Evolutionary conservation across 192 early-diverging fungal genomes (phyloP), one percentile per base, ranked within the genome.

Genomic region (Coemansia furcata): DNA sequence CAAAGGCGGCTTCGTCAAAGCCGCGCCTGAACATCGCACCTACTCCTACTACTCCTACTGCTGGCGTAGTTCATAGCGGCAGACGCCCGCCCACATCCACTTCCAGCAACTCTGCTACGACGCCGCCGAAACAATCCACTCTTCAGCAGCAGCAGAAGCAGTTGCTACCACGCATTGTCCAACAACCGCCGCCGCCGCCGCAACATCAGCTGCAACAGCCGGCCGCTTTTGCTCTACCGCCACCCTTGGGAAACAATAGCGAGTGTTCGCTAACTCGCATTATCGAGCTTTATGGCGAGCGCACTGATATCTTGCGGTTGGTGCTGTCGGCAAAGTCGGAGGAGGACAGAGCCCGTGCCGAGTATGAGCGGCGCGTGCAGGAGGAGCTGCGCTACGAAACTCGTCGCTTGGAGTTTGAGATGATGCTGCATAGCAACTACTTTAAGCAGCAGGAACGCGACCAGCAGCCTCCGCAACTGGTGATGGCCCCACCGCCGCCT

Each of bases 301-400:
- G 49, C 39, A 72, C 71, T 1, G 80, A 83, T 69, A 54, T 83
- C 21, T 66, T 83, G 32, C 65, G 69, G 19, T 59, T 78, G 57
- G 80, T 83, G 33, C 63, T 83, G 63, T 42, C 76, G 36, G 72
- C 76, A 33, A 83, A 83, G 62, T 69, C 76, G 1, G 80, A 83
- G 46, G 63, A 83, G 54, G 80, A 83, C 65, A 62, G 72, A 30
- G 71, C 80, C 35, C 62, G 72, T 14, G 76, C 76, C 19, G 80
- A 83, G 58, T 69, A 78, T 58, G 80, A 83, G 66, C 66, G 80
- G 29, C 55, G 80, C 3, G 35, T 77, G 44, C 74, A 77, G 65
- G 80, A 83, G 67, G 80, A 83, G 62, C 72, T 77, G 47, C 75
- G 76, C 29, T 69, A 72, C 26, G 80, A 83, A 59, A 74, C 74